These are phyloP conservation scores for Saccharomyces hybrid DNA, from an alignment of 1,139 yeast genomes.

Conservation along the genomic window DNA sequence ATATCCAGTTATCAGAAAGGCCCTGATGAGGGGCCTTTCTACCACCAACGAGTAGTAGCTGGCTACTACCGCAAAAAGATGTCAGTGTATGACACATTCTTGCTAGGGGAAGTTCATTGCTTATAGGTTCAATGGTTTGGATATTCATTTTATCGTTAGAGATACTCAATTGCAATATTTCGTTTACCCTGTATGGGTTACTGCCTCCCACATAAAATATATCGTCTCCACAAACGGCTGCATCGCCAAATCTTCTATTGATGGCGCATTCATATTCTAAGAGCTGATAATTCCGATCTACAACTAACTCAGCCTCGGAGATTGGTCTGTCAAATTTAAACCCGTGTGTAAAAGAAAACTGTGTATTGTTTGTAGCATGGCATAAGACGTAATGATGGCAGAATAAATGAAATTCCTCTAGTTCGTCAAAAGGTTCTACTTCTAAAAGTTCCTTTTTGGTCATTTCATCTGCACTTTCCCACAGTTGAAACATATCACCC, in stretches of 20 bases:
- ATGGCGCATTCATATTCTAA: conserved; percentile 3
- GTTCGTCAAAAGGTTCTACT: conserved; percentile 71
- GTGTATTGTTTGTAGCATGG: conserved; percentile 47
- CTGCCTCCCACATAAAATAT: conserved; percentile 39
- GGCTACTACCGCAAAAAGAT: conserved; percentile 23
- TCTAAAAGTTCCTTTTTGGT: conserved; percentile 39
- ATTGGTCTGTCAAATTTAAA: conserved; percentile 8
- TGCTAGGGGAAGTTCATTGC: conserved; percentile 27
- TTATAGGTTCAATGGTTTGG: conserved; percentile 1
- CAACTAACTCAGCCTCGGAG: background rate
- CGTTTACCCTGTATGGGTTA: conserved; percentile 19
- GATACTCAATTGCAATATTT: conserved; percentile 14
- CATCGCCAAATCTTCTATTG: conserved; percentile 40
- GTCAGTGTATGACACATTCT: conserved; percentile 58
- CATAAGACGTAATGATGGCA: conserved; percentile 64
- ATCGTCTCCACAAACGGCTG: background rate
- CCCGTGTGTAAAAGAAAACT: conserved; percentile 10
- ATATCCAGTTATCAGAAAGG: conserved; percentile 38
- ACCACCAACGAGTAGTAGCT: conserved; percentile 54
- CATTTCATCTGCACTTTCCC: conserved; percentile 42
- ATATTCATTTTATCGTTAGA: conserved; percentile 6
- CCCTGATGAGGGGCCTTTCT: conserved; percentile 51
- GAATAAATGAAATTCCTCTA: conserved; percentile 73
- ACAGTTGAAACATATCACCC: conserved; percentile 45
- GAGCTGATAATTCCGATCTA: conserved; percentile 3